A percentile compares a stretch with the other conserved stretches of the same genome.
phyloP scores from a whole-genome alignment of 805 yeast species.

The Candida fluviatilis region DNA sequence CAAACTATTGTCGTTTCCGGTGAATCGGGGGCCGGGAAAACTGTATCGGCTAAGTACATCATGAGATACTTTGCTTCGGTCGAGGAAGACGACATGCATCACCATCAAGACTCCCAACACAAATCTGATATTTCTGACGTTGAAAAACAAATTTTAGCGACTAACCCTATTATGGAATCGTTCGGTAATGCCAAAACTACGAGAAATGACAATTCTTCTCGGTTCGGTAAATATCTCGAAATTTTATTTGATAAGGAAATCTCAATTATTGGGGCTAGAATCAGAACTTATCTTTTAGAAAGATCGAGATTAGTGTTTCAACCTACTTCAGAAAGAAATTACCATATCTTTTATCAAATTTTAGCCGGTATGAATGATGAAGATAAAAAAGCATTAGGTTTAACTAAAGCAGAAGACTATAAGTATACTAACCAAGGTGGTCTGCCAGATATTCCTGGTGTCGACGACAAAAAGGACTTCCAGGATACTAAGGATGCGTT shows the following conservation, averaged over 20 bases:
- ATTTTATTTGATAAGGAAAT: conserved; percentile 74
- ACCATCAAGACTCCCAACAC: conserved; percentile 27
- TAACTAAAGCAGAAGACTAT: conserved; percentile 64
- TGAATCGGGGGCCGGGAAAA: conserved; percentile 98
- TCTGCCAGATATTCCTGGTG: conserved; percentile 60
- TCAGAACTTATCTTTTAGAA: conserved; percentile 88
- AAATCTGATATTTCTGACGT: conserved; percentile 76
- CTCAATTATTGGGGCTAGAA: conserved; percentile 88
- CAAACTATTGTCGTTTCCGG: conserved; percentile 97
- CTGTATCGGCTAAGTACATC: conserved; percentile 93
- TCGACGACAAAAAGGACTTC: conserved; percentile 82
- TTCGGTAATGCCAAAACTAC: conserved; percentile 98
- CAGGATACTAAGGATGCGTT: conserved; percentile 72
- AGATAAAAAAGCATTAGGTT: conserved; percentile 53
- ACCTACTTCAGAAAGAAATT: conserved; percentile 86
- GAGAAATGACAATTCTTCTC: conserved; percentile 94
- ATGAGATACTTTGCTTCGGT: conserved; percentile 98
- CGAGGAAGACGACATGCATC: conserved; percentile 43
- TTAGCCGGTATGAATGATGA: conserved; percentile 64
- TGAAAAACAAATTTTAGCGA: conserved; percentile 91
- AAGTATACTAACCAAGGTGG: conserved; percentile 91
- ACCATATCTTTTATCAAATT: conserved; percentile 91
- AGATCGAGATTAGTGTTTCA: conserved; percentile 93
- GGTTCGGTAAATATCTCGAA: conserved; percentile 95
- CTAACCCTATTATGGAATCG: conserved; percentile 96